Evolutionary conservation across 2,329 filamentous ascomycete species (phyloP).

Genomic region (Leptographium flavum): DNA sequence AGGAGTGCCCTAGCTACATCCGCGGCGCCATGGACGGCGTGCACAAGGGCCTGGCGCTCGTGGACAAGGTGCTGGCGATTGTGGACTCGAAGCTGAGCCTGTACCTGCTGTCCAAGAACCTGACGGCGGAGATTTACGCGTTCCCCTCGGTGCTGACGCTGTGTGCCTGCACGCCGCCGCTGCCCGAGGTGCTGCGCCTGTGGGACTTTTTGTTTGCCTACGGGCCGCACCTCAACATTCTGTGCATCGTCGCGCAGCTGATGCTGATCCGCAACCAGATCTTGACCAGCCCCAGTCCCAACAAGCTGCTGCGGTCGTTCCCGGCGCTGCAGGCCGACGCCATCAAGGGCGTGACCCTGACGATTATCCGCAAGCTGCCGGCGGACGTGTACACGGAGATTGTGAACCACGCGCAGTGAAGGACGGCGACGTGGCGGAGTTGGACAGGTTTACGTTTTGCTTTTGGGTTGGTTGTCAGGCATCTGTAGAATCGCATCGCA

Average conservation of each 20-base stretch:
- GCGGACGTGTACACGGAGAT: conserved; percentile 84
- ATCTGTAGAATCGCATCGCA: no score
- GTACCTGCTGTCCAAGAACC: conserved; percentile 72
- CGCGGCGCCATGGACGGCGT: conserved; percentile 95
- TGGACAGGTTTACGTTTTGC: no score
- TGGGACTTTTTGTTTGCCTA: conserved; percentile 99
- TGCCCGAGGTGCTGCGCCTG: conserved; percentile 81
- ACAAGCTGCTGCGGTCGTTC: conserved; percentile 79
- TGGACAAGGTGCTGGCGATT: conserved; percentile 82
- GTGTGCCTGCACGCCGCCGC: conserved; percentile 85
- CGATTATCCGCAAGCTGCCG: conserved; percentile 79
- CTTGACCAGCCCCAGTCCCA: conserved; percentile 74
- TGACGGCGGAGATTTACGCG: conserved; percentile 89
- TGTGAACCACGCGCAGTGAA: conserved; percentile 65
- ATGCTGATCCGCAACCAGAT: conserved; percentile 78
- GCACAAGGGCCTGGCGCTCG: conserved; percentile 76
- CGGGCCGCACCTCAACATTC: conserved; percentile 82
- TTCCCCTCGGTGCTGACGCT: conserved; percentile 91
- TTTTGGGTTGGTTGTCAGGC: no score
- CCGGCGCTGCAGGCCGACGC: conserved; percentile 70
- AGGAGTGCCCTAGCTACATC: conserved; percentile 86
- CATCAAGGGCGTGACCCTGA: conserved; percentile 73
- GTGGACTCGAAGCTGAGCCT: conserved; percentile 78
- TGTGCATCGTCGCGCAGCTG: conserved; percentile 92
- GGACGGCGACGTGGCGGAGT: not conserved